Base-by-base conservation (phyloP, 1,284 basidiomycete genomes). In the Schizophyllum amplum region DNA sequence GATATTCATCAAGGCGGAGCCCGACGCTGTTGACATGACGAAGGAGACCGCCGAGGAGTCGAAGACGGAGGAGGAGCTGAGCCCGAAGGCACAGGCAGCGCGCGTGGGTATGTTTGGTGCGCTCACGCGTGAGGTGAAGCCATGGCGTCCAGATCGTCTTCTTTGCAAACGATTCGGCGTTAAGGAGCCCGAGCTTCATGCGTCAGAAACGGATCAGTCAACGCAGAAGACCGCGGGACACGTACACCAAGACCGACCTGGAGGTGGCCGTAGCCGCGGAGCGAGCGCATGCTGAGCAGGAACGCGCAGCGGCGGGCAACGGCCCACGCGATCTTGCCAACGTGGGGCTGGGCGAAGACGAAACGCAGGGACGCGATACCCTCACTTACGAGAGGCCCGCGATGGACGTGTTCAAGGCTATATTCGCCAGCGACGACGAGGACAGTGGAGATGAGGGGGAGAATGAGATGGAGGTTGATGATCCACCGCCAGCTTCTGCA, bases 81-180 rank as follows among this genome's bases (percentile, higher is more conserved):
- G 81, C 15, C 90, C 90, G 1, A 86, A 86, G 63, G 86, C 84
- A 62, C 76, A 90, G 62, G 95, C 96, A 1, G 94, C 92, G 1
- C 75, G 79, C 24, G 70, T 88, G 67, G 93, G 92, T 22, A 92
- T 94, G 86, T 97, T 88, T 68, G 96, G 96, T 0, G 76, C 80
- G 11, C 72, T 94, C 66, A 98, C 94, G 21, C 77, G 94, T 46
- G 87, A 90, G 58, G 75, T 80, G 24, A 79, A 75, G 59, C 68
- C 79, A 0, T 98, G 92, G 86, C 83, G 84, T 63, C 96, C 96
- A 0, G 83, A 82, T 21, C 79, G 80, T 59, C 72, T 98, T 55
- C 75, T 99, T 17, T 98, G 94, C 72, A 97, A 95, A 70, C 83
- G 96, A n/a, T 97, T 98, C 69, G 90, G 91, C 0, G 89, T 98